Evolutionary conservation across 2,329 filamentous ascomycete species (phyloP).

Genomic region (Venturiaceae sp.): DNA sequence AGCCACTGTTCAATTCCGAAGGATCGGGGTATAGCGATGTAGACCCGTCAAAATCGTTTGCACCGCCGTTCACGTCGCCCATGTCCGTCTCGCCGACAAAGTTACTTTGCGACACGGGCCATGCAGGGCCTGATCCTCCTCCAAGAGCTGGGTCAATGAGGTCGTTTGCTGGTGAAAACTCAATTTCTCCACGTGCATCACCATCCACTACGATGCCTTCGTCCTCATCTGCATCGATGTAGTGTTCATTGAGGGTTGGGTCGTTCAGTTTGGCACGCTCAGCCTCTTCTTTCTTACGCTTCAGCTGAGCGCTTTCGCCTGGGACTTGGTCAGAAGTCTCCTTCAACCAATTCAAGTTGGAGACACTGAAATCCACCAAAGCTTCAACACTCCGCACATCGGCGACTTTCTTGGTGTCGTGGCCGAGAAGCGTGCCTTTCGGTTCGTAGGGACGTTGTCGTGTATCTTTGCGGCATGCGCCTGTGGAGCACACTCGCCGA

Average conservation of each 20-base stretch:
- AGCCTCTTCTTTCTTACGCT: conserved; percentile 33
- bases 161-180: conserved; percentile 27
- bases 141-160: conserved; percentile 24
- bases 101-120: not conserved
- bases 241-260: conserved; percentile 33
- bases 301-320: conserved; percentile 32
- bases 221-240: conserved; percentile 29
- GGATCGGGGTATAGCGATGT: conserved; percentile 1
- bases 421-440: conserved; percentile 77
- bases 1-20: conserved; percentile 3
- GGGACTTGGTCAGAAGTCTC: conserved; percentile 37
- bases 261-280: conserved; percentile 39
- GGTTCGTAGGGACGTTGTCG: conserved; percentile 75
- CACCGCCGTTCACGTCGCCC: not conserved
- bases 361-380: conserved; percentile 80
- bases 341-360: conserved; percentile 77
- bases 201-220: conserved; percentile 6
- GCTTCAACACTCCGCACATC: conserved; percentile 86
- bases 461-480: conserved; percentile 58
- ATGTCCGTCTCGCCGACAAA: not conserved
- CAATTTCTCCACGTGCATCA: conserved; percentile 26
- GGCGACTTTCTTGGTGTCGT: conserved; percentile 82
- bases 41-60: not conserved
- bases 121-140: not conserved
- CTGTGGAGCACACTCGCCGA: conserved; percentile 77